Conservation (phyloP, 768 basidiomycete species). For the Amanita phalloides region DNA sequence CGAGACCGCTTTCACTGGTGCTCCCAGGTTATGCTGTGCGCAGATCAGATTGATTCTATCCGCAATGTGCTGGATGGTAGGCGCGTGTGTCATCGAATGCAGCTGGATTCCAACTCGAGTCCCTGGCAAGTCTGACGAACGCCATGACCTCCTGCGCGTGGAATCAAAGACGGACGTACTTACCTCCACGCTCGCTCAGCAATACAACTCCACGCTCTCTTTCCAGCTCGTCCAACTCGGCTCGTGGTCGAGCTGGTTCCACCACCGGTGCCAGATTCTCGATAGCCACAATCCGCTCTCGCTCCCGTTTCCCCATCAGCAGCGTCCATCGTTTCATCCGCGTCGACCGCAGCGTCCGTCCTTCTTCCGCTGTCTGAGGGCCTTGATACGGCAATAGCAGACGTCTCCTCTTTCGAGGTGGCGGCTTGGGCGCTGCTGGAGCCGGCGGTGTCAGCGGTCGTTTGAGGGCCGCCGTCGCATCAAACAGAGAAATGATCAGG, state of each 20-base stretch:
- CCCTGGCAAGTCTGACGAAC: constrained; percentile 49
- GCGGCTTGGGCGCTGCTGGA: constrained; percentile 47
- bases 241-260: constrained; percentile 33
- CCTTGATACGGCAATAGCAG: constrained; percentile 67
- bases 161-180: constrained; percentile 16
- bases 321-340: constrained; percentile 70
- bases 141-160: background rate
- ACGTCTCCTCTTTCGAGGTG: constrained; percentile 58
- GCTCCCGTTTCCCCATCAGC: constrained; percentile 60
- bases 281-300: constrained; percentile 54
- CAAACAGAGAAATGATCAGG: constrained; percentile 73
- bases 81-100: constrained; percentile 62
- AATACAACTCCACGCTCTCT: constrained; percentile 59
- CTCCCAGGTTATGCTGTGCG: constrained; percentile 59
- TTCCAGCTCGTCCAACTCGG: constrained; percentile 55
- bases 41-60: constrained; percentile 77
- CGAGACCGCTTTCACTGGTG: constrained; percentile 53
- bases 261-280: constrained; percentile 27
- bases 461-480: constrained; percentile 60
- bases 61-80: constrained; percentile 65
- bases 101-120: constrained; percentile 63
- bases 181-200: constrained; percentile 52
- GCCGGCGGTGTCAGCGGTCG: constrained; percentile 59
- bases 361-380: constrained; percentile 38
- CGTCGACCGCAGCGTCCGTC: constrained; percentile 44